Evolutionary conservation across 2,329 filamentous ascomycete genomes (phyloP).

Genomic region (Coniochaeta sp.): DNA sequence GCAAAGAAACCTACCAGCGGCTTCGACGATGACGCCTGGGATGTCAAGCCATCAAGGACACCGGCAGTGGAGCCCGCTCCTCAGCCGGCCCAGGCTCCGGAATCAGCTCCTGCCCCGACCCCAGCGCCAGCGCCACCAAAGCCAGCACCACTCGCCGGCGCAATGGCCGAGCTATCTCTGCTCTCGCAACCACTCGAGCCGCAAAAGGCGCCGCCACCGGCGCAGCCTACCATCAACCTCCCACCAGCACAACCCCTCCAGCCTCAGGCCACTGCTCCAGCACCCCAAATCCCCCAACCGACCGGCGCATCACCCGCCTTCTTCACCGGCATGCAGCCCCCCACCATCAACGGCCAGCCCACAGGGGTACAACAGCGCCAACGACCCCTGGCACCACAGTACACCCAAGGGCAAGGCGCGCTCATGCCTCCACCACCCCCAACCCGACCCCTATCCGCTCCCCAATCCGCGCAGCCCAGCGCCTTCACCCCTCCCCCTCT

Average conservation of each 20-base stretch:
- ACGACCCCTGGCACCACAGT: conserved; percentile 64
- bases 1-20: conserved; percentile 35
- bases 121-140: conserved; percentile 21
- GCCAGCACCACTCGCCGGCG: conserved; percentile 55
- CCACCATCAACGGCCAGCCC: conserved; percentile 30
- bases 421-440: conserved; percentile 74
- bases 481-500: conserved; percentile 68
- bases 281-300: conserved; percentile 33
- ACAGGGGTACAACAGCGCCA: conserved; percentile 46
- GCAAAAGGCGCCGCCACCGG: too few relatives aligned
- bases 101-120: conserved; percentile 24
- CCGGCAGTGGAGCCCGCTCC: conserved; percentile 15
- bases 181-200: conserved; percentile 46
- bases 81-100: conserved; percentile 12
- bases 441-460: conserved; percentile 76
- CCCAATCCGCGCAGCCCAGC: conserved; percentile 70
- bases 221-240: conserved; percentile 22
- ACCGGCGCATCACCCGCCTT: conserved; percentile 53
- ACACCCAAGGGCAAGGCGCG: conserved; percentile 49
- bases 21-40: conserved; percentile 97
- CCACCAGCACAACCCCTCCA: conserved; percentile 23
- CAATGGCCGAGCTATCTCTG: conserved; percentile 53
- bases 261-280: conserved; percentile 12
- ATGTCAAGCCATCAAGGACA: conserved; percentile 76
- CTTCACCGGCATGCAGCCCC: conserved; percentile 39